Base-by-base conservation (phyloP, 2,329 filamentous ascomycete species). In the Aspergillus hortae region DNA sequence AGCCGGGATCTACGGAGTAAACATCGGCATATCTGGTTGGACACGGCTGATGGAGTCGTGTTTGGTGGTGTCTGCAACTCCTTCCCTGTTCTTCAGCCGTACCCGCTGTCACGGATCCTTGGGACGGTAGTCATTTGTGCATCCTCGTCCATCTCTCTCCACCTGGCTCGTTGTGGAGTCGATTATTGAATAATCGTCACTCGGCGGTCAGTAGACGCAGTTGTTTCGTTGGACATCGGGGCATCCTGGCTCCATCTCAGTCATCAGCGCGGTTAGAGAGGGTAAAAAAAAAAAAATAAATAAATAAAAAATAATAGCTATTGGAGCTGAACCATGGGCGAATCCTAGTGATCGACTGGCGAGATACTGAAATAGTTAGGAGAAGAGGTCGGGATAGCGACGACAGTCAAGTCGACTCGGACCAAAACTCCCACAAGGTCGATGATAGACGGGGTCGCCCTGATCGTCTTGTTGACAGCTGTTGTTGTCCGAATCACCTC, bases 41-140 rank as follows among this genome's bases (percentile, higher is more conserved):
- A 27, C 1, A 11, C 9, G 23, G 6, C 25, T 11, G 30, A 35
- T 23, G 25, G 17, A 19, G n/a, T 35, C 44, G 10, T 7, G 40
- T 12, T 17, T n/a, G 38, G 38, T 19, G n/a, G 15, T 42, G 15
- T 33, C 44, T 32, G 44, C 44, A 32, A 19, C 25, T 40, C 35
- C 12, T 23, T 23, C 23, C 15, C 33, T 27, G 19, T 36, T 48
- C 46, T 30, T 41, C 21, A 25, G 14, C 36, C 23, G 46, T 48
- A 48, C 46, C 35, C 33, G 46, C 44, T 46, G 44, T 46, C 44
- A 46, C 17, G 44, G 44, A 38, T 48, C 35, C 15, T 14, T 12
- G 21, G 12, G 4, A 15, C 7, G 27, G 7, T 4, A 0, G 4
- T 36, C 32, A 32, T 19, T 14, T 27, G 27, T 30, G 19, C 19